phyloP scores from a whole-genome alignment of 1,284 basidiomycete genomes.

The Tilletiopsis washingtonensis region DNA sequence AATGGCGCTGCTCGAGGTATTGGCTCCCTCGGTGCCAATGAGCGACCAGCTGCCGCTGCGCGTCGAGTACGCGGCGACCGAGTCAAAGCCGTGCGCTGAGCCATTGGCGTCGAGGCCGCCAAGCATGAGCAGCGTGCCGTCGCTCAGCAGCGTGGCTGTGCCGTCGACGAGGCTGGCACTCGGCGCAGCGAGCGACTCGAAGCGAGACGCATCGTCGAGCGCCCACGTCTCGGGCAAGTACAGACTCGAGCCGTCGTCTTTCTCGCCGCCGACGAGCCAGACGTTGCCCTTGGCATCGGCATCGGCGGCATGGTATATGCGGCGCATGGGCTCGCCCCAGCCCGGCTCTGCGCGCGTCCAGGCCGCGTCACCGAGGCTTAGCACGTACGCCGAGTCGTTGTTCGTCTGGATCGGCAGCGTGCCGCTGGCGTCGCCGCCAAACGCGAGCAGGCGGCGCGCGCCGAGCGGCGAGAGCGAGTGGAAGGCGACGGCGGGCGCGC shows the following conservation, averaged over 20 bases:
- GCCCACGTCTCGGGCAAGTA: constrained; percentile 23
- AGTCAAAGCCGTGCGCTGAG: constrained; percentile 23
- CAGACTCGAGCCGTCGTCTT: constrained; percentile 27
- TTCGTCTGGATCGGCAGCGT: constrained; percentile 19
- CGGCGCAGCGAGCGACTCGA: constrained; percentile 7
- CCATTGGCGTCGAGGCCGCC: constrained; percentile 24
- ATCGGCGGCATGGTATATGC: constrained; percentile 29
- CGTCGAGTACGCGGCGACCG: constrained; percentile 19
- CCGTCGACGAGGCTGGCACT: constrained; percentile 20
- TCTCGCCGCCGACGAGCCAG: constrained; percentile 35
- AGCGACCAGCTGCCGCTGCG: constrained; percentile 15
- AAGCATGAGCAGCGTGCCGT: constrained; percentile 31
- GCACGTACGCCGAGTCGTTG: constrained; percentile 33
- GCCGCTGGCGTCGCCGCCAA: constrained; percentile 28
- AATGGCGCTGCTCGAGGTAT: constrained; percentile 2
- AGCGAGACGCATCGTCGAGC: constrained; percentile 6
- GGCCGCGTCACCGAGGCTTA: constrained; percentile 9
- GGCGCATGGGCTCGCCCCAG: constrained; percentile 33
- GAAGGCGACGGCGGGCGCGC: constrained; percentile 23
- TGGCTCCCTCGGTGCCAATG: constrained; percentile 1
- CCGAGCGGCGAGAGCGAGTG: constrained; percentile 34
- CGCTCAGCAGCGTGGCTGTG: constrained; percentile 32
- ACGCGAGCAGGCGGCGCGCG: constrained; percentile 20
- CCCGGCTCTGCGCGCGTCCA: constrained; percentile 5
- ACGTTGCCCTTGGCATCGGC: constrained; percentile 18